phyloP scores from a whole-genome alignment of 345 rosid genomes.

The Raphanus sativus region DNA sequence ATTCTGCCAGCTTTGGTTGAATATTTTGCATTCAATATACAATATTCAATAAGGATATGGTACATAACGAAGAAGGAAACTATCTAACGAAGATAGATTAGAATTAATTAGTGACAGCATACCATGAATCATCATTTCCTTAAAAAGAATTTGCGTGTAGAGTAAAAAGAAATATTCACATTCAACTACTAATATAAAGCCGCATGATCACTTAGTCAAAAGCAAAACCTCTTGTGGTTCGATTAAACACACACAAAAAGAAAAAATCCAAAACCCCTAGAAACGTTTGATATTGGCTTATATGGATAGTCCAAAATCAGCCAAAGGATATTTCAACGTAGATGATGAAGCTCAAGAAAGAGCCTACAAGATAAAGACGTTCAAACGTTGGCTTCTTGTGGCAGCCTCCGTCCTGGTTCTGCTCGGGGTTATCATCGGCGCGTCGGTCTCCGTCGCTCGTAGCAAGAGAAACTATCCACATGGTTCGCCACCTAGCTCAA shows the following conservation, averaged over 20 bases:
- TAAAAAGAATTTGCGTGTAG: not conserved
- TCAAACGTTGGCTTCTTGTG: conserved; percentile 46
- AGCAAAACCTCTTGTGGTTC: not conserved
- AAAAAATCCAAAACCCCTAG: too few species aligned
- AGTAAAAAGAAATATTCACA: not conserved
- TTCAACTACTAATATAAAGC: conserved; percentile 12
- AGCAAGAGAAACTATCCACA: conserved; percentile 29
- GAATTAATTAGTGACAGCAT: conserved; percentile 9
- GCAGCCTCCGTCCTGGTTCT: conserved; percentile 42
- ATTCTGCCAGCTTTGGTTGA: not conserved
- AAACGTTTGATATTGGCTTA: not conserved
- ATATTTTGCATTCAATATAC: not conserved
- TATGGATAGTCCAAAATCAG: conserved; percentile 67
- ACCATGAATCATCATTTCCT: conserved; percentile 8
- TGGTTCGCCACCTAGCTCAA: conserved; percentile 12
- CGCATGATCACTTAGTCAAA: not conserved
- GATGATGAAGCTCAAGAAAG: conserved; percentile 52
- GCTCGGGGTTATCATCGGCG: conserved; percentile 40
- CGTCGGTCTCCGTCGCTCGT: conserved; percentile 42
- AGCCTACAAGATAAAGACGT: conserved; percentile 49
- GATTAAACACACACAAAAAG: not conserved
- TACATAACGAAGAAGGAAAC: conserved; percentile 2
- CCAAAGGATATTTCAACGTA: conserved; percentile 79
- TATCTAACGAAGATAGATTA: conserved; percentile 5
- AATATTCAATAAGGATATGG: not conserved